Evolutionary conservation across 169 alveolate species (phyloP), one percentile per base, ranked within the genome.

Genomic region (Blepharisma undulans): DNA sequence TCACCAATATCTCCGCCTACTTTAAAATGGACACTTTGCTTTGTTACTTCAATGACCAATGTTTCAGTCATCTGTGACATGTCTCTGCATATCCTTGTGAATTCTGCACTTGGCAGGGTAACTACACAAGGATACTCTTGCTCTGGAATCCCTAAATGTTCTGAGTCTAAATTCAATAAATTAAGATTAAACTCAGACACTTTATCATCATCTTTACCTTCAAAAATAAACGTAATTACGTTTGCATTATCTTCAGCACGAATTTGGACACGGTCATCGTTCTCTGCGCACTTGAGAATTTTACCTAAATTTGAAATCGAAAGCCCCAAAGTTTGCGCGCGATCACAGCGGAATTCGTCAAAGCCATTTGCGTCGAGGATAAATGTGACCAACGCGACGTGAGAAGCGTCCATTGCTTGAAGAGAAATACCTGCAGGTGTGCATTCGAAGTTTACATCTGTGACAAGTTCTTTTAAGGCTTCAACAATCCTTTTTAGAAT

Each of bases 371-470:
- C 99, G 76, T 98, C 94, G 71, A 99, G 93, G 93, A 97, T 96
- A 84, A 99, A 92, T 71, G 99, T 97, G 5, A 99, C 99, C 66
- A 99, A 93, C 12, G 99, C 99, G 10, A 99, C 99, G 92, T 99
- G 99, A 86, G 99, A 98, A 72, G 99, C 98, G 93, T 99, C 99
- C 99, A 99, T 98, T 59, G 99, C 99, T 98, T 99, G 99, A 84
- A 99, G 95, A 60, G 99, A 97, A 88, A 99, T 97, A 12, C 99
- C 99, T 76, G 98, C 96, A 36, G 98, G 98, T 78, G 97, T 98
- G 66, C 98, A 97, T 89, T 99, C 99, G 71, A 99, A 93, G 97
- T 99, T 99, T 36, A 99, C 99, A 89, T 99, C 99, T 90, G 98
- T 97, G 61, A 98, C 99, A 94, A 99, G 95, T 92, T 99, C 99